phyloP scores from a whole-genome alignment of 2,329 filamentous ascomycete genomes.

The Claviceps spartinae region DNA sequence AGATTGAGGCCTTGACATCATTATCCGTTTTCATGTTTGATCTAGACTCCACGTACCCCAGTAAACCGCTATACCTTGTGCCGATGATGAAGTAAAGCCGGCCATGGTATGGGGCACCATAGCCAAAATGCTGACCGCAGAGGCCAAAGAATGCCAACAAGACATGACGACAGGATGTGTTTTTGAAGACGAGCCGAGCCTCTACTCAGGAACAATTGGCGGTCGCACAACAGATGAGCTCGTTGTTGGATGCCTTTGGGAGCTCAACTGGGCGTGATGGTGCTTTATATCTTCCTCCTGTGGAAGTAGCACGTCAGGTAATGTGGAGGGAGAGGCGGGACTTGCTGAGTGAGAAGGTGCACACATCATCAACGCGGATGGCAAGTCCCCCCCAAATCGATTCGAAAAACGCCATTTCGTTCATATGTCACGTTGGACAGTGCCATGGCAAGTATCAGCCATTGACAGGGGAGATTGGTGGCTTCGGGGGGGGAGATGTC shows the following conservation, averaged over 20 bases:
- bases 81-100: slow-evolving; percentile 31
- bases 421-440: not conserved
- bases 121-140: slow-evolving; percentile 11
- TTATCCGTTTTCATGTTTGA: not conserved
- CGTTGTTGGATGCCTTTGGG: not conserved
- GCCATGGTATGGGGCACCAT: slow-evolving; percentile 20
- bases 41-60: slow-evolving; percentile 36
- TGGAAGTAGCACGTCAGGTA: not conserved
- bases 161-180: not conserved
- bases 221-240: not conserved
- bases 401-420: not conserved
- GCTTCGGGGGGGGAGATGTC: not conserved
- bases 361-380: not conserved
- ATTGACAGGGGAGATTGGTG: too few species aligned
- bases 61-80: slow-evolving; percentile 48
- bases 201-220: not conserved
- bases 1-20: not conserved
- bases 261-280: not conserved
- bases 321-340: not conserved
- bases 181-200: not conserved
- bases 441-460: not conserved
- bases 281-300: not conserved
- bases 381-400: not conserved
- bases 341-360: too few species aligned
- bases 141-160: not conserved